Conservation (phyloP, 768 basidiomycete species). For the Kwoniella bestiolae region DNA sequence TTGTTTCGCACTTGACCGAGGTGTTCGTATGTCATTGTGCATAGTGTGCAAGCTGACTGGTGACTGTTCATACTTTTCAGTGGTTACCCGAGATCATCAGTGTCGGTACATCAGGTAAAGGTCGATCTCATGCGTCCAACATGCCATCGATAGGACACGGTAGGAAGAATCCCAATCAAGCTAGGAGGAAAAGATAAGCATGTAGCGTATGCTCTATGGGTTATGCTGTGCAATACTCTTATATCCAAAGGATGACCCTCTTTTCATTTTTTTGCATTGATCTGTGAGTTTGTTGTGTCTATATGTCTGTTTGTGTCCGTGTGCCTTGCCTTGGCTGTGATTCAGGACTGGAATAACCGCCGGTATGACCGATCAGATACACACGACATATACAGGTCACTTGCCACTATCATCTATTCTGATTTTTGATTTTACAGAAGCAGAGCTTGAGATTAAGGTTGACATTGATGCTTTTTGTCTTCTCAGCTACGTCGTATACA, state of each 20-base stretch:
- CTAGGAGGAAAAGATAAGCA: conserved; percentile 60
- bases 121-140: conserved; percentile 64
- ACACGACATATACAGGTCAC: too few species aligned
- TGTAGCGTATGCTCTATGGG: not conserved
- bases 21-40: too few species aligned
- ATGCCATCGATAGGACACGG: conserved; percentile 88
- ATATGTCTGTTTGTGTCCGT: not conserved
- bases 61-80: conserved; percentile 15
- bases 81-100: conserved; percentile 56
- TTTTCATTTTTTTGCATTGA: not conserved
- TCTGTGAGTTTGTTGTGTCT: not conserved
- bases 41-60: too few species aligned
- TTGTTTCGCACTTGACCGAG: too few species aligned
- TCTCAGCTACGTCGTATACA: not conserved
- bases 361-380: not conserved
- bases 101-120: conserved; percentile 65
- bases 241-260: not conserved
- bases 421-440: too few species aligned
- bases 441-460: too few species aligned
- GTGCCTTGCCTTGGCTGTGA: not conserved
- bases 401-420: not conserved
- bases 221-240: not conserved
- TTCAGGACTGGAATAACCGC: not conserved
- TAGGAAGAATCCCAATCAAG: conserved; percentile 85
- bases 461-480: not conserved